Conservation (phyloP, 129 eudicot species). For the Kitagawia praeruptora region DNA sequence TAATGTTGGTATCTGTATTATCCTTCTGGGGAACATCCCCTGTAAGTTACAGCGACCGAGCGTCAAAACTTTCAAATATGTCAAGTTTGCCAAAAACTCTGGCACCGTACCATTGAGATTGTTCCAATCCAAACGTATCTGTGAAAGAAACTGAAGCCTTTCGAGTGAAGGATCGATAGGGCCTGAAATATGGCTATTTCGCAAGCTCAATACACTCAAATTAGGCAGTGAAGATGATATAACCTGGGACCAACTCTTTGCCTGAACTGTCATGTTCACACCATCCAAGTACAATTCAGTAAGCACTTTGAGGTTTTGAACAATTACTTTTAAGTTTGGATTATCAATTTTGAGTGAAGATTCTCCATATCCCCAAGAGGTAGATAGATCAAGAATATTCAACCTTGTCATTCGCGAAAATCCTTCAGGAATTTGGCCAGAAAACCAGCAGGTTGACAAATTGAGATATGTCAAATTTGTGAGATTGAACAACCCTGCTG, state of each 20-base stretch:
- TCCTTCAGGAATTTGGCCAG: constrained; percentile 50
- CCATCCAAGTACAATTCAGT: constrained; percentile 41
- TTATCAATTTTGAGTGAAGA: constrained; percentile 22
- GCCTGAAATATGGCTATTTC: constrained; percentile 12
- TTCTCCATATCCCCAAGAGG: not conserved
- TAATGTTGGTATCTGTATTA: no score
- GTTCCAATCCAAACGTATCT: constrained; percentile 13
- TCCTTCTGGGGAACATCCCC: constrained; percentile 15
- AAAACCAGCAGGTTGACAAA: constrained; percentile 42
- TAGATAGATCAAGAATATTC: constrained; percentile 51
- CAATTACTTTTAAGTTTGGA: constrained; percentile 31
- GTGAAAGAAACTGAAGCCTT: constrained; percentile 9
- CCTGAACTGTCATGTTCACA: constrained; percentile 33
- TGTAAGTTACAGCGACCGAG: constrained; percentile 9
- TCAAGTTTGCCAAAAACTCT: constrained; percentile 13
- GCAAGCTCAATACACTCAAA: constrained; percentile 31
- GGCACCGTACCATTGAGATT: constrained; percentile 8
- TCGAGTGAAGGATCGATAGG: constrained; percentile 8
- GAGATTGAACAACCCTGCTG: constrained; percentile 31
- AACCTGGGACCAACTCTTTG: constrained; percentile 30
- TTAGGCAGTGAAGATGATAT: constrained; percentile 36
- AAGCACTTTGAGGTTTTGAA: constrained; percentile 35
- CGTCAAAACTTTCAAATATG: not conserved
- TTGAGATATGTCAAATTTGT: constrained; percentile 41
- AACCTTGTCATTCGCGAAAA: constrained; percentile 38